These are phyloP conservation scores for Cylindrotheca closterium DNA, from an alignment of 108 stramenopile species.

Conservation along the genomic window DNA sequence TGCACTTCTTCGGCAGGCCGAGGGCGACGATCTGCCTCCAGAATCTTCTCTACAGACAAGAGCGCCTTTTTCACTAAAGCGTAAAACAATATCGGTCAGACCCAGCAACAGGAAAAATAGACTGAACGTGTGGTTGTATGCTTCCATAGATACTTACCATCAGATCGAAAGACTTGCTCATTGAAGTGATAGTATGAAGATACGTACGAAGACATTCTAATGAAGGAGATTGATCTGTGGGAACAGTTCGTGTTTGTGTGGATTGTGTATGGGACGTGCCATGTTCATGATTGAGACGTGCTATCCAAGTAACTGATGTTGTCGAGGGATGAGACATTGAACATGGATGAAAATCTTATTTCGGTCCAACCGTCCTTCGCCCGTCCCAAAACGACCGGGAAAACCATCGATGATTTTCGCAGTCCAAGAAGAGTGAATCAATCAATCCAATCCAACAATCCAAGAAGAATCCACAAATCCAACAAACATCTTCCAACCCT, in stretches of 20 bases:
- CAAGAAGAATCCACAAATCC: too few relatives aligned
- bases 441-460: too few relatives aligned
- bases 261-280: too few relatives aligned
- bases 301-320: neutral
- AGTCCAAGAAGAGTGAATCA: too few relatives aligned
- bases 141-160: neutral
- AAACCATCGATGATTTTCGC: too few relatives aligned
- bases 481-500: too few relatives aligned
- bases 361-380: neutral
- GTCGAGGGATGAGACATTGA: neutral
- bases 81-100: too few relatives aligned
- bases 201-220: neutral
- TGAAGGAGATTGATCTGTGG: neutral
- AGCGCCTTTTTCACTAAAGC: conserved; percentile 37
- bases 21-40: conserved; percentile 39
- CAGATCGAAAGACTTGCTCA: neutral
- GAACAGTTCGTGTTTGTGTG: neutral
- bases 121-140: neutral
- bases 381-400: too few relatives aligned
- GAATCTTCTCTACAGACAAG: conserved; percentile 27
- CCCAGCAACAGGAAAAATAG: neutral
- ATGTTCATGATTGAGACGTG: neutral
- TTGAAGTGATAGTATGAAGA: neutral
- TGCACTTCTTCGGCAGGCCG: conserved; percentile 45
- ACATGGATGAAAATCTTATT: neutral